Evolutionary conservation across 768 basidiomycete genomes (phyloP).

Genomic region (Boletus pseudo-olivaceus): DNA sequence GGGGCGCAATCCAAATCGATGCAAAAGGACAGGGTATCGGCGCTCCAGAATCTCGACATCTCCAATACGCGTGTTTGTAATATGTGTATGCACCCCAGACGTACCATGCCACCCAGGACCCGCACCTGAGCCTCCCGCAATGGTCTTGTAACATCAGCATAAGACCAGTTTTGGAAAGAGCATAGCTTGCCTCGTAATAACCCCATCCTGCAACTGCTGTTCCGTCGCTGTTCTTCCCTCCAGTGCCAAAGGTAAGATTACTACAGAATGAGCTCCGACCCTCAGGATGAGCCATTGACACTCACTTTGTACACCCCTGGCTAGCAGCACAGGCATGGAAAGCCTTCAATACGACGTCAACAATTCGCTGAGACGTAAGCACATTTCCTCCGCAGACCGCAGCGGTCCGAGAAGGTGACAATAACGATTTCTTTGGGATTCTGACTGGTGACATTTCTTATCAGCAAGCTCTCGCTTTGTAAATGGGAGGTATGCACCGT

Average conservation of each 20-base stretch:
- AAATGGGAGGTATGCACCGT: conserved; percentile 45
- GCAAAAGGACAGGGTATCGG: conserved; percentile 87
- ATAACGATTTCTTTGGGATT: conserved; percentile 74
- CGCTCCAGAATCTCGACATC: conserved; percentile 93
- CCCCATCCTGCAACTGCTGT: conserved; percentile 80
- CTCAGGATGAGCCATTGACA: neutral
- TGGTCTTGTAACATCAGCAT: conserved; percentile 48
- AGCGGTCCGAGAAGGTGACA: conserved; percentile 80
- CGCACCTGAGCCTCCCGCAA: conserved; percentile 91
- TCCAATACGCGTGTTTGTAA: conserved; percentile 89
- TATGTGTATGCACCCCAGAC: conserved; percentile 90
- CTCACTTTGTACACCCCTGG: conserved; percentile 91
- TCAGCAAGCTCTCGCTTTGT: neutral
- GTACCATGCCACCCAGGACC: conserved; percentile 89
- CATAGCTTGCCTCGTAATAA: conserved; percentile 66
- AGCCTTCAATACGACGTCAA: conserved; percentile 90
- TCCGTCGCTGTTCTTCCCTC: conserved; percentile 83
- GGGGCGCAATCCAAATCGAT: conserved; percentile 72
- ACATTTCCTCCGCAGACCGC: conserved; percentile 95
- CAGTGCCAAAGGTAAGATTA: conserved; percentile 86
- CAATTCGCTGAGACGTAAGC: conserved; percentile 86
- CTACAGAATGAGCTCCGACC: conserved; percentile 34
- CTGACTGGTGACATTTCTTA: conserved; percentile 46
- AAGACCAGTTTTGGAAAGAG: neutral
- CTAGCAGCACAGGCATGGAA: conserved; percentile 90